A percentile compares a stretch with the other conserved stretches of the same genome.
Conservation (phyloP, 225 moss, liverwort and hornwort species). For the Pseudoscleropodium purum region DNA sequence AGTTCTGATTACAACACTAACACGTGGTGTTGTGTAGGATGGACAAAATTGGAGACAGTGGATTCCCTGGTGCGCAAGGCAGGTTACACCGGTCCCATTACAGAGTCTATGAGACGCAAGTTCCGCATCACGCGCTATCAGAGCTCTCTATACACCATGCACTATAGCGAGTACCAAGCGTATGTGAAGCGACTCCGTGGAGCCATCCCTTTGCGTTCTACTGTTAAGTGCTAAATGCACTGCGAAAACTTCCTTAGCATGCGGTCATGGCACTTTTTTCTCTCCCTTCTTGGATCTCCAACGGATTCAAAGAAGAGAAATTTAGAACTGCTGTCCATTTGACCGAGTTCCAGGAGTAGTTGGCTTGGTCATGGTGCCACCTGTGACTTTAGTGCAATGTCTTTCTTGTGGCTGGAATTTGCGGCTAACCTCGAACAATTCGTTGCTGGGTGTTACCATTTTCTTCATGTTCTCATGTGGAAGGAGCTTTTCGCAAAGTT, state of each 20-base stretch:
- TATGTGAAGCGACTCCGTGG: constrained; percentile 87
- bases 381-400: constrained; percentile 4
- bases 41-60: constrained; percentile 91
- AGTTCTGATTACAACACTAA: neutral
- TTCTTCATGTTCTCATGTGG: constrained; percentile 14
- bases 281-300: neutral
- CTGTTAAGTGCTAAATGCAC: constrained; percentile 69
- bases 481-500: neutral
- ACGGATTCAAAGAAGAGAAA: neutral
- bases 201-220: constrained; percentile 60
- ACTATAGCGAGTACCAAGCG: constrained; percentile 87
- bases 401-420: constrained; percentile 16
- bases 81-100: constrained; percentile 74
- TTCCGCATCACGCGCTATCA: constrained; percentile 96
- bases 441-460: constrained; percentile 32
- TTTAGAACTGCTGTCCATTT: neutral
- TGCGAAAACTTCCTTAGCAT: neutral
- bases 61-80: constrained; percentile 95
- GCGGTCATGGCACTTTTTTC: neutral
- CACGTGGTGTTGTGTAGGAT: constrained; percentile 30
- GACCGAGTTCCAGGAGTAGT: neutral
- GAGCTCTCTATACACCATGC: constrained; percentile 97
- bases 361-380: constrained; percentile 2
- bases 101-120: constrained; percentile 87
- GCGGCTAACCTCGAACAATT: constrained; percentile 12